phyloP scores from a whole-genome alignment of 768 basidiomycete species.

The Suillus sp. region DNA sequence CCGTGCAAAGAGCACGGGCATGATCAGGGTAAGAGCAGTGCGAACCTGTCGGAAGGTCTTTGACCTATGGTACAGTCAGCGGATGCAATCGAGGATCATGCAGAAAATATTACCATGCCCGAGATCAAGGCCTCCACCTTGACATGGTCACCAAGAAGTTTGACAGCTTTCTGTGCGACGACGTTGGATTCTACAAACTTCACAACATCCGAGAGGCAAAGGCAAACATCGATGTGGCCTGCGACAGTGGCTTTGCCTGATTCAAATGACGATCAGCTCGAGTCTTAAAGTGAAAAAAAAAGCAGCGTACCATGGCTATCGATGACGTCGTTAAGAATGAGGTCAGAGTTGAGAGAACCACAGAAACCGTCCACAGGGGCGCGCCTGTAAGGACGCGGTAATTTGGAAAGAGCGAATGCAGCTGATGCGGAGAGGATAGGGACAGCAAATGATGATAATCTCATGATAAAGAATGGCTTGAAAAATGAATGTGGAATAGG shows the following conservation, averaged over 20 bases:
- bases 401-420: constrained; percentile 19
- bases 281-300: too few relatives aligned
- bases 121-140: constrained; percentile 25
- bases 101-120: constrained; percentile 23
- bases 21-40: constrained; percentile 39
- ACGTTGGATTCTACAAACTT: constrained; percentile 26
- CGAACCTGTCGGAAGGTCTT: constrained; percentile 15
- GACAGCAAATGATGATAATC: constrained; percentile 12
- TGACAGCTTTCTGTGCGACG: constrained; percentile 25
- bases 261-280: background rate
- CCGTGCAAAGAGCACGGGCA: constrained; percentile 20
- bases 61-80: constrained; percentile 25
- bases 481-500: constrained; percentile 7
- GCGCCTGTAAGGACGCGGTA: constrained; percentile 12
- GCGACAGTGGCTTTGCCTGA: constrained; percentile 25
- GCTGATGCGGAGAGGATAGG: constrained; percentile 23
- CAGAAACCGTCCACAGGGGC: constrained; percentile 18
- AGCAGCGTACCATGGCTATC: constrained; percentile 15
- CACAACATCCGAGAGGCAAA: constrained; percentile 33
- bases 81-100: background rate
- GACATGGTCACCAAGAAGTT: constrained; percentile 23
- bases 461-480: constrained; percentile 23
- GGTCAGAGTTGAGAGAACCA: constrained; percentile 18
- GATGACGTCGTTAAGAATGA: constrained; percentile 22
- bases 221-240: constrained; percentile 30